These are phyloP conservation scores for Fusarium mexicanum DNA, from an alignment of 2,329 filamentous ascomycete species.

Conservation along the genomic window DNA sequence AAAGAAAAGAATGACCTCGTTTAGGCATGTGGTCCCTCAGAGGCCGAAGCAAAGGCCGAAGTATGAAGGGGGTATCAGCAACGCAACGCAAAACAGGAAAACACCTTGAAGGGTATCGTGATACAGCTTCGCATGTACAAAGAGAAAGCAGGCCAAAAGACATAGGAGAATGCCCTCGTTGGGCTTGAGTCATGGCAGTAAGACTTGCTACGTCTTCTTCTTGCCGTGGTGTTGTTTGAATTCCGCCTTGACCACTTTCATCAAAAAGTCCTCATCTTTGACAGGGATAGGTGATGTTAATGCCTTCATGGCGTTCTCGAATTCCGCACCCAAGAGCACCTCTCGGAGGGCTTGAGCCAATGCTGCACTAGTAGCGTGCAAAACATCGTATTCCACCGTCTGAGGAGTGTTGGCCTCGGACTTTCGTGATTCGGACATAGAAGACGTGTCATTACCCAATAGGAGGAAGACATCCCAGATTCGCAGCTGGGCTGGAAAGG, in stretches of 20 bases:
- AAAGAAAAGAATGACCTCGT: conserved; percentile 37
- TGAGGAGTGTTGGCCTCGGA: conserved; percentile 30
- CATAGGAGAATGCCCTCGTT: conserved; percentile 35
- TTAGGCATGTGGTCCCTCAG: conserved; percentile 40
- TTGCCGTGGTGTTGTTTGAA: conserved; percentile 74
- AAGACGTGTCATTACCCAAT: conserved; percentile 63
- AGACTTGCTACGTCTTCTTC: conserved; percentile 52
- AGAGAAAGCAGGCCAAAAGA: conserved; percentile 31
- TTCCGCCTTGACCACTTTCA: conserved; percentile 88
- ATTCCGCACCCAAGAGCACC: conserved; percentile 90
- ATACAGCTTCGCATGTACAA: conserved; percentile 38
- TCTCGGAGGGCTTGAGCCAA: conserved; percentile 91
- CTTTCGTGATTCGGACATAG: conserved; percentile 21
- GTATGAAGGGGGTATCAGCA: conserved; percentile 41
- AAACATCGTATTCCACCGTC: conserved; percentile 75
- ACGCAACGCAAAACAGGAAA: conserved; percentile 34
- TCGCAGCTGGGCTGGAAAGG: conserved; percentile 91
- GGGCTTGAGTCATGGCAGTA: conserved; percentile 38
- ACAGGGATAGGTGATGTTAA: conserved; percentile 94
- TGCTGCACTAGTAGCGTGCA: conserved; percentile 90
- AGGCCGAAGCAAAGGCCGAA: conserved; percentile 31
- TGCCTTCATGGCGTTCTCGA: conserved; percentile 98
- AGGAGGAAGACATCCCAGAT: conserved; percentile 99
- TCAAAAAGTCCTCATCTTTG: conserved; percentile 91
- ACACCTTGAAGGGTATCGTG: conserved; percentile 34